Evolutionary conservation across 306 rosid species (phyloP).

Genomic region (Rosa rugosa): DNA sequence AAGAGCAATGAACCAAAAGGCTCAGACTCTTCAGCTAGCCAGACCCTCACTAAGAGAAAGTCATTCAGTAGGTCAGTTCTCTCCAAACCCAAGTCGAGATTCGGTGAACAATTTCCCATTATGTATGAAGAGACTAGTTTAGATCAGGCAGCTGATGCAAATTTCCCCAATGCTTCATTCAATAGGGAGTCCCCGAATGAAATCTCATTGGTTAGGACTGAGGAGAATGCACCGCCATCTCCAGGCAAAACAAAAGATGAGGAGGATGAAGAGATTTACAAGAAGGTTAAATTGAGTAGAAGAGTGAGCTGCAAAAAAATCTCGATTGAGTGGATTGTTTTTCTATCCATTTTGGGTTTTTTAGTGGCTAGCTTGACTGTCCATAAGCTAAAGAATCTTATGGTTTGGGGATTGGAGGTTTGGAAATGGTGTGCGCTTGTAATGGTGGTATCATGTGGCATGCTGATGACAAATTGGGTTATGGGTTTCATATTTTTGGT

Average conservation of each 20-base stretch:
- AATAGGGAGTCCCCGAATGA: too few species aligned
- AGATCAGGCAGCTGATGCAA: too few species aligned
- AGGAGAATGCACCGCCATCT: constrained; percentile 11
- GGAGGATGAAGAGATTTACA: constrained; percentile 59
- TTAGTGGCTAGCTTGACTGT: constrained; percentile 54
- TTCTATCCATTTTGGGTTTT: constrained; percentile 40
- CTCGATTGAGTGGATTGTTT: constrained; percentile 48
- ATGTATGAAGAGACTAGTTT: constrained; percentile 43
- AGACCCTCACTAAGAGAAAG: constrained; percentile 36
- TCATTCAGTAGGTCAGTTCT: constrained; percentile 54
- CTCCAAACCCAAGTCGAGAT: constrained; percentile 79
- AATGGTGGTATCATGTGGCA: constrained; percentile 60
- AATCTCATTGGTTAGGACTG: too few species aligned
- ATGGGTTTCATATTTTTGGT: constrained; percentile 61
- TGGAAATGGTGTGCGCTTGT: constrained; percentile 48
- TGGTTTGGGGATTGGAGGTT: constrained; percentile 54
- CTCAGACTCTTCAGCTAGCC: constrained; percentile 32
- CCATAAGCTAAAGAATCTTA: constrained; percentile 12
- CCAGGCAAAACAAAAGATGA: constrained; percentile 39
- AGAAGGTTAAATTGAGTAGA: constrained; percentile 48
- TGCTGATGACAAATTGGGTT: constrained; percentile 67
- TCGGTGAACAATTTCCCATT: constrained; percentile 54
- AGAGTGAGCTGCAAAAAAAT: constrained; percentile 35
- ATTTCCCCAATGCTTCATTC: too few species aligned
- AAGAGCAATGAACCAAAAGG: constrained; percentile 31